Evolutionary conservation across 495 filamentous ascomycete species (phyloP).

Genomic region (Trichoderma virens): DNA sequence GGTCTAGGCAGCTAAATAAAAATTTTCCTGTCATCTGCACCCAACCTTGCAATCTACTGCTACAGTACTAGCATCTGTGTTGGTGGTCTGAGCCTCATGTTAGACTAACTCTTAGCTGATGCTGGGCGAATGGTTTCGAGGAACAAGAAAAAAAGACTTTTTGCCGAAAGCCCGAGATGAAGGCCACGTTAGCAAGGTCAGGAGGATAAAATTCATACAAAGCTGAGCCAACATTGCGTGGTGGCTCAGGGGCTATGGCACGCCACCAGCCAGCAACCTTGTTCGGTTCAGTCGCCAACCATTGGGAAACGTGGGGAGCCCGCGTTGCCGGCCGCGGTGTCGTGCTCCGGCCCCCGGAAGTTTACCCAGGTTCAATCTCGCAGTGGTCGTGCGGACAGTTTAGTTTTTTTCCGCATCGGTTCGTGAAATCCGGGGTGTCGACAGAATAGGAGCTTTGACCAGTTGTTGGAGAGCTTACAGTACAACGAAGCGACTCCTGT

Average conservation of each 20-base stretch:
- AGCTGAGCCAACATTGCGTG: background rate
- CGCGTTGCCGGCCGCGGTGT: background rate
- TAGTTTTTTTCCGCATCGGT: conserved; percentile 4
- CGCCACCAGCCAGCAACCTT: background rate
- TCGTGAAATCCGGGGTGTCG: background rate
- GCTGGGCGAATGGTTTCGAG: background rate
- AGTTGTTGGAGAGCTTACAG: background rate
- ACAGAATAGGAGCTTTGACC: conserved; percentile 1
- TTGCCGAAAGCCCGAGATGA: background rate
- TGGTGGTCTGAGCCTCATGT: background rate
- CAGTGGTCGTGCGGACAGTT: conserved; percentile 4
- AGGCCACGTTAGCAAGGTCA: background rate
- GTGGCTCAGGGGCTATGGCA: conserved; percentile 1
- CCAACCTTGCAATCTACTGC: background rate
- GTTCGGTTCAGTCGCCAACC: background rate
- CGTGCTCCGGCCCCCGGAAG: background rate
- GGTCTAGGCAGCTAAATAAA: conserved; percentile 9
- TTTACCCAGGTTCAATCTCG: background rate
- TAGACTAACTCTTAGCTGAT: background rate
- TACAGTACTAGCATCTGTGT: background rate
- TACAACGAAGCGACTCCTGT: background rate
- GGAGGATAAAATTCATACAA: background rate
- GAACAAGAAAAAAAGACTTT: background rate
- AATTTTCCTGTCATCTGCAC: background rate
- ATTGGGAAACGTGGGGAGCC: conserved; percentile 6